These are phyloP conservation scores for Vigna nakashimae DNA, from an alignment of 306 rosid genomes.

Conservation along the genomic window DNA sequence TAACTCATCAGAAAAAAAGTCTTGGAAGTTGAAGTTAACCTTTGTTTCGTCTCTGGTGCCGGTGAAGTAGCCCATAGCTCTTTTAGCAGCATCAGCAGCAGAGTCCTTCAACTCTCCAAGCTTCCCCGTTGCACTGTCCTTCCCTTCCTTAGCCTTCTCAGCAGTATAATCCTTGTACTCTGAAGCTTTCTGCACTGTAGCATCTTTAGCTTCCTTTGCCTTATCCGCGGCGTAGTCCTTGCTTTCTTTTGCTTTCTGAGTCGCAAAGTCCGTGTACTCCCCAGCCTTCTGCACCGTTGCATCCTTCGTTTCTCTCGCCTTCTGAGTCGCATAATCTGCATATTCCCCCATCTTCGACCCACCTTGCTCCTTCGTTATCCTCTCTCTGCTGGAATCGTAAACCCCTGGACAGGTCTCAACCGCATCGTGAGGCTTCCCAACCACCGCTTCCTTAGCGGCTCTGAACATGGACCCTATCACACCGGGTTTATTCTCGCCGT, in stretches of 20 bases:
- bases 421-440: constrained; percentile 54
- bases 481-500: constrained; percentile 48
- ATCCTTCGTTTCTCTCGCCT: not conserved
- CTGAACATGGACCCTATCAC: constrained; percentile 64
- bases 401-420: not conserved
- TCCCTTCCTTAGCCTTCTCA: constrained; percentile 51
- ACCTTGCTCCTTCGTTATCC: not conserved
- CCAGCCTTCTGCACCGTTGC: not conserved
- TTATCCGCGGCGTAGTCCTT: constrained; percentile 3
- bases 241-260: not conserved
- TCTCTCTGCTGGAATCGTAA: not conserved
- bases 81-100: constrained; percentile 65
- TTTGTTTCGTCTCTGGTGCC: constrained; percentile 63
- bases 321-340: not conserved
- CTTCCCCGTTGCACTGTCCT: constrained; percentile 58
- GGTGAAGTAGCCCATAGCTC: constrained; percentile 62
- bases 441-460: constrained; percentile 74
- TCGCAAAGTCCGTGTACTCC: not conserved
- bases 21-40: not conserved
- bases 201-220: constrained; percentile 43
- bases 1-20: no score
- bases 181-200: not conserved
- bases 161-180: constrained; percentile 33
- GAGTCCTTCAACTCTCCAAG: constrained; percentile 72
- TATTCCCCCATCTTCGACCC: constrained; percentile 14